phyloP scores from a whole-genome alignment of 2,329 filamentous ascomycete genomes.

The Neonectria hederae region DNA sequence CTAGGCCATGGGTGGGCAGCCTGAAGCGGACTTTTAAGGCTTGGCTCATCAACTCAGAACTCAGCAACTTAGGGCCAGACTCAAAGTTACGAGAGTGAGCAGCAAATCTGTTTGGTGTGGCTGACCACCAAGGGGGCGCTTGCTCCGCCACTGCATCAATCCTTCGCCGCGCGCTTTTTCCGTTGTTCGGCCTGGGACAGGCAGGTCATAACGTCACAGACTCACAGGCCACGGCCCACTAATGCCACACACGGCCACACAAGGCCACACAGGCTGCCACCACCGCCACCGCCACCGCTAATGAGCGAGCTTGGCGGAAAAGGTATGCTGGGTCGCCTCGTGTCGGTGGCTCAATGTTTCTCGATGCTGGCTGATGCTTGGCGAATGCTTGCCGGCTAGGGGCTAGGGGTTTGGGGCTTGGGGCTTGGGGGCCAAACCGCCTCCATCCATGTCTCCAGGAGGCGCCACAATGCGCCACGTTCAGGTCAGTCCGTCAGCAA shows the following conservation, averaged over 20 bases:
- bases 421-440: constrained; percentile 5
- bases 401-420: no score
- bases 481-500: constrained; percentile 30
- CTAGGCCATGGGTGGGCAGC: constrained; percentile 6
- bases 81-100: background rate
- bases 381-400: background rate
- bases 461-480: constrained; percentile 39
- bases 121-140: constrained; percentile 20
- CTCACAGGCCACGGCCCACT: background rate
- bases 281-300: background rate
- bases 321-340: constrained; percentile 3
- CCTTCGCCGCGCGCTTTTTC: background rate
- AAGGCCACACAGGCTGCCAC: background rate
- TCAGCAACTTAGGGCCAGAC: background rate
- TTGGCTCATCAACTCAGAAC: background rate
- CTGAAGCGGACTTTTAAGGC: background rate
- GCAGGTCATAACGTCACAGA: background rate
- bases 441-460: constrained; percentile 19
- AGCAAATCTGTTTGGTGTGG: constrained; percentile 14
- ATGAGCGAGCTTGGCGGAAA: background rate
- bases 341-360: constrained; percentile 13
- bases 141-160: constrained; percentile 17
- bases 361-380: constrained; percentile 1
- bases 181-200: background rate
- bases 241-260: background rate